phyloP scores from a whole-genome alignment of 1,284 basidiomycete genomes.

The Agaricales sp. region DNA sequence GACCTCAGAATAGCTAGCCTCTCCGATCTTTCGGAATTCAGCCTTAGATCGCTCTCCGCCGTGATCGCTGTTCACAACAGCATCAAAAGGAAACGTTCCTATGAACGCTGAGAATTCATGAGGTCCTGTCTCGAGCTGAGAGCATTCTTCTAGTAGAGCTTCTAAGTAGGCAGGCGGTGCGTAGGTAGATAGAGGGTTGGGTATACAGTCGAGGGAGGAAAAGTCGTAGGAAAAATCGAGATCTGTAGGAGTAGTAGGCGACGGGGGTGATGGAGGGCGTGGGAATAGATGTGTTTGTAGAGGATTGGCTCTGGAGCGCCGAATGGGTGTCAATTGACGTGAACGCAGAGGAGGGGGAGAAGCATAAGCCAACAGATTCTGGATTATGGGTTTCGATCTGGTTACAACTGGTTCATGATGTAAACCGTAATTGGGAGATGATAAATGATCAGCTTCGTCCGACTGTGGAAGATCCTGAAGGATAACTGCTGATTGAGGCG shows the following conservation, averaged over 20 bases:
- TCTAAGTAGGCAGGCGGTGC: constrained; percentile 28
- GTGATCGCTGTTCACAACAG: constrained; percentile 31
- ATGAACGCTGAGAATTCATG: constrained; percentile 76
- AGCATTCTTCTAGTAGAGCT: constrained; percentile 57
- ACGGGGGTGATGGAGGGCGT: constrained; percentile 40
- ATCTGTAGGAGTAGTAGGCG: constrained; percentile 32
- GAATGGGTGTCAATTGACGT: constrained; percentile 60
- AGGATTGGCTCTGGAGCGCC: constrained; percentile 27
- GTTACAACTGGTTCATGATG: not conserved
- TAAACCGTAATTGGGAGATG: not conserved
- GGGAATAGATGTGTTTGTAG: constrained; percentile 22
- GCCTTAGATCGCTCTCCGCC: constrained; percentile 15
- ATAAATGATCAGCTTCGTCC: not conserved
- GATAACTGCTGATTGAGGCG: not conserved
- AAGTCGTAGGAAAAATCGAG: constrained; percentile 49
- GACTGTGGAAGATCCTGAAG: not conserved
- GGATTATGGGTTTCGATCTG: constrained; percentile 23
- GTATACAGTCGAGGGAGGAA: constrained; percentile 33
- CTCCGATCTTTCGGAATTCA: constrained; percentile 78
- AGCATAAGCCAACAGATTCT: constrained; percentile 15
- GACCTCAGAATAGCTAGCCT: constrained; percentile 97
- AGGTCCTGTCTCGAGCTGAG: constrained; percentile 40
- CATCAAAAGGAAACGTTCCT: constrained; percentile 63
- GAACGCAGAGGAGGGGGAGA: constrained; percentile 26
- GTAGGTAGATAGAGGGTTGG: constrained; percentile 11